These are phyloP conservation scores for Alternaria postmessia DNA, from an alignment of 2,329 filamentous ascomycete genomes.

Conservation along the genomic window DNA sequence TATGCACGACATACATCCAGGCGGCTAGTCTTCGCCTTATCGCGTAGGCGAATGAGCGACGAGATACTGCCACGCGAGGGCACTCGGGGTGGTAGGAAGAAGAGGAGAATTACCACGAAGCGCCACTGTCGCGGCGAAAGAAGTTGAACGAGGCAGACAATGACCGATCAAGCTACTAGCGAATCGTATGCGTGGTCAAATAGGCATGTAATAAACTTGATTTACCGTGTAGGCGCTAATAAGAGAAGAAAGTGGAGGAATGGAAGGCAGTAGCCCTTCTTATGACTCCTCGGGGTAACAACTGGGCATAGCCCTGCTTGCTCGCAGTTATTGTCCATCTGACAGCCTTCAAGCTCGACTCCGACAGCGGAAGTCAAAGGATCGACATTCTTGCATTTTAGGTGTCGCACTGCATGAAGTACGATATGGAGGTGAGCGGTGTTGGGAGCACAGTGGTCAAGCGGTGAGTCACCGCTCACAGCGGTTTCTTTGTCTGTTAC, in stretches of 20 bases:
- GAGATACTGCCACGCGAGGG: background rate
- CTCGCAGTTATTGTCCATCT: background rate
- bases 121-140: background rate
- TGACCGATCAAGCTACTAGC: background rate
- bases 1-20: background rate
- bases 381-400: constrained; percentile 2
- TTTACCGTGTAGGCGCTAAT: background rate
- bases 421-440: background rate
- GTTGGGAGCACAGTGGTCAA: background rate
- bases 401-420: background rate
- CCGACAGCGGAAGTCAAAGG: background rate
- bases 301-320: background rate
- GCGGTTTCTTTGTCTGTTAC: background rate
- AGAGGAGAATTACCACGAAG: background rate
- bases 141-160: background rate
- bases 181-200: background rate
- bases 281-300: background rate
- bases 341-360: background rate
- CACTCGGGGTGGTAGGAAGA: background rate
- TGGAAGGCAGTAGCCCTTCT: background rate
- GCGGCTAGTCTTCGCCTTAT: background rate
- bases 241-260: background rate
- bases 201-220: background rate
- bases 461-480: constrained; percentile 3
- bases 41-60: background rate